Evolutionary conservation across 2,329 filamentous ascomycete species (phyloP), one percentile per base, ranked within the genome.

Genomic region (Pseudogymnoascus sp.): DNA sequence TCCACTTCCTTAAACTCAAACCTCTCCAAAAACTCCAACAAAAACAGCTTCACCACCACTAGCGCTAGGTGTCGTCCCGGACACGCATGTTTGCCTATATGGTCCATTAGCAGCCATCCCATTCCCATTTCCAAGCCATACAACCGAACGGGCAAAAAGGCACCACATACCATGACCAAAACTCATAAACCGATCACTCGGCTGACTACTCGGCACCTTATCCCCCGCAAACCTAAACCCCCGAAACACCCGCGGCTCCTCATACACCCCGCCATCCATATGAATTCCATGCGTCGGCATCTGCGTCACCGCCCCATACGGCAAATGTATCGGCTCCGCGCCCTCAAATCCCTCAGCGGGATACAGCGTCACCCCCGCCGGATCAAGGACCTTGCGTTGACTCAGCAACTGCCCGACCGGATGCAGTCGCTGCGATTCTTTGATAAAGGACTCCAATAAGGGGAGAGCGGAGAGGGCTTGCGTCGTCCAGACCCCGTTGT

Each of bases 401-500:
- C 10, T 14, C 3, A 61, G 16, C 3, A 52, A 12, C 6, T 49
- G 33, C 3, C 60, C 62, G 8, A 60, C 31, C 2, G 63, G 64
- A 11, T 55, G 64, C 23, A 71, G 29, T 0, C 74, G 66, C 39
- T 73, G 68, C 7, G 67, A 70, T 60, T 76, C 74, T 21, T 70
- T 69, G 29, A 75, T 62, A 16, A 68, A 69, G 4, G 69, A 72
- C 45, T 76, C 74, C 1, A 73, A 60, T 29, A 72, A 72, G 26
- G 66, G 63, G 66, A 72, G 69, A 14, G 69, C 66, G 10, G 66
- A 65, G n/a, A 75, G 62, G 8, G 66, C 69, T 31, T 67, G 63
- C 63, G 74, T 74, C 3, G 66, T 70, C 67, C 70, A 73, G 4
- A 62, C 62, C 5, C 69, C 69, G 19, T 68, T 65, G 12, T 71